These are phyloP conservation scores for Artemisia argyi DNA, from an alignment of 129 eudicot genomes.

Conservation along the genomic window DNA sequence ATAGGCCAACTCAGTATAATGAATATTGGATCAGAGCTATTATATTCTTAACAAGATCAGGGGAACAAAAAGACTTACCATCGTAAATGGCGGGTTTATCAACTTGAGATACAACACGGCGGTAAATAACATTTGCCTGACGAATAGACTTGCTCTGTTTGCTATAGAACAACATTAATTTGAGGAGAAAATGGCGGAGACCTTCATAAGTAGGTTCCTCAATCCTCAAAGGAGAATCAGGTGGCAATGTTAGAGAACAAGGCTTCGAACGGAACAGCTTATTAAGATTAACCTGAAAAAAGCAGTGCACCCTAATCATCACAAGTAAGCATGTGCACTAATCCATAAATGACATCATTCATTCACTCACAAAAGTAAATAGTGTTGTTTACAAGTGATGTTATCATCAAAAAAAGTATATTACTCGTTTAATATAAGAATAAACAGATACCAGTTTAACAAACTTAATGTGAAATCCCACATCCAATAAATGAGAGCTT, in stretches of 20 bases:
- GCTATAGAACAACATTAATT: slow-evolving; percentile 77
- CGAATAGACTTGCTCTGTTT: slow-evolving; percentile 87
- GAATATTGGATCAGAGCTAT: background rate
- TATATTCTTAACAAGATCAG: background rate
- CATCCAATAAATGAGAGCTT: background rate
- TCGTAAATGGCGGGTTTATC: slow-evolving; percentile 86
- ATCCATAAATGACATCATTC: too few relatives aligned
- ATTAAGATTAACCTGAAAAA: slow-evolving; percentile 35
- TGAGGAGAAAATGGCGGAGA: slow-evolving; percentile 55
- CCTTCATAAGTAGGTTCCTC: slow-evolving; percentile 68
- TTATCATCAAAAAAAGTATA: too few relatives aligned
- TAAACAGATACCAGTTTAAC: too few relatives aligned
- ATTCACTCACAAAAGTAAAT: too few relatives aligned
- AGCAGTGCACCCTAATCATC: too few relatives aligned
- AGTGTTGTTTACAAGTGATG: too few relatives aligned
- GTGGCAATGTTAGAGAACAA: slow-evolving; percentile 44
- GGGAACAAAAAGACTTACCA: slow-evolving; percentile 51
- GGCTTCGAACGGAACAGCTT: slow-evolving; percentile 37
- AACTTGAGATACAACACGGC: slow-evolving; percentile 66
- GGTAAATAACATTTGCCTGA: slow-evolving; percentile 74
- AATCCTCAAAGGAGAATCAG: slow-evolving; percentile 36
- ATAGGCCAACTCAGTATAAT: background rate
- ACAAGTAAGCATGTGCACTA: too few relatives aligned
- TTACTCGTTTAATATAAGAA: too few relatives aligned
- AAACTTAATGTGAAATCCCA: too few relatives aligned